Evolutionary conservation across 805 yeast genomes (phyloP).

Genomic region (Blastobotrys terrestris): DNA sequence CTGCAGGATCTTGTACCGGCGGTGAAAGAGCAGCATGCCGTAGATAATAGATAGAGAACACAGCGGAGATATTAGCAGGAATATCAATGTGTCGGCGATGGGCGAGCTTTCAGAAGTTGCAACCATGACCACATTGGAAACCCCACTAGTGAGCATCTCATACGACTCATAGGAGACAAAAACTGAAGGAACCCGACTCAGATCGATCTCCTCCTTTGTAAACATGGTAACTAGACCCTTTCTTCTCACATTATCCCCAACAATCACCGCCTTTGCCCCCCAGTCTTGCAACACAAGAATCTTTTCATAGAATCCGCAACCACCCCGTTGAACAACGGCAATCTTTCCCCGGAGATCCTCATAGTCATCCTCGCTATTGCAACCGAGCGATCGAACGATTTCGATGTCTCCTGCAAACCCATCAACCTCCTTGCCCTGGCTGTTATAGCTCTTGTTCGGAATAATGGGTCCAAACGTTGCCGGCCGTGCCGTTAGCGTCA

Average conservation of each 20-base stretch:
- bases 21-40: conserved; percentile 30
- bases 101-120: conserved; percentile 26
- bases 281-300: conserved; percentile 39
- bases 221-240: conserved; percentile 51
- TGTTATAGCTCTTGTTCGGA: conserved; percentile 6
- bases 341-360: conserved; percentile 26
- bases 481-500: conserved; percentile 31
- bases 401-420: conserved; percentile 22
- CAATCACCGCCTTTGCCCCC: conserved; percentile 48
- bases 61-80: conserved; percentile 36
- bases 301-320: conserved; percentile 50
- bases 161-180: conserved; percentile 45
- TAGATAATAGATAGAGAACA: conserved; percentile 34
- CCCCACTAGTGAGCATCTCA: conserved; percentile 19
- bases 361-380: conserved; percentile 15
- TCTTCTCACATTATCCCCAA: conserved; percentile 47
- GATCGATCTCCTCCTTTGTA: conserved; percentile 39
- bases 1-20: conserved; percentile 29
- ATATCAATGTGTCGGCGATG: conserved; percentile 32
- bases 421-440: conserved; percentile 9
- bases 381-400: conserved; percentile 22
- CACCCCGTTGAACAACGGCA: conserved; percentile 42
- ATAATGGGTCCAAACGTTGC: conserved; percentile 33
- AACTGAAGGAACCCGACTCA: conserved; percentile 44
- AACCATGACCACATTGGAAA: conserved; percentile 19